These are phyloP conservation scores for Echinosophora koreensis DNA, from an alignment of 306 rosid species.

Conservation along the genomic window DNA sequence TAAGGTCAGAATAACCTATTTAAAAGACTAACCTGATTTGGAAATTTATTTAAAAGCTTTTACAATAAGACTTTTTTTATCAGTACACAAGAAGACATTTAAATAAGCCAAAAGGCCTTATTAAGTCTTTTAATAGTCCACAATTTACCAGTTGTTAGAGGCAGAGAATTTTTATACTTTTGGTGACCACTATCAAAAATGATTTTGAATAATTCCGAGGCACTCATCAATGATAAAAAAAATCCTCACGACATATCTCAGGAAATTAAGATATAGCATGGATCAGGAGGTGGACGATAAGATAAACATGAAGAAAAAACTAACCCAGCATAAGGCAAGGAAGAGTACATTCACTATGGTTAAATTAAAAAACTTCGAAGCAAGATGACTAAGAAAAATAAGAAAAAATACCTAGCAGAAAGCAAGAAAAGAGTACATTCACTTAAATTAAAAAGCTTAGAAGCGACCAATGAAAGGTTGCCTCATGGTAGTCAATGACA, in stretches of 20 bases:
- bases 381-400: too few relatives aligned
- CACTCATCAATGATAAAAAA: background rate
- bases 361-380: background rate
- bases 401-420: background rate
- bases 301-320: background rate
- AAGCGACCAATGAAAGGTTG: too few relatives aligned
- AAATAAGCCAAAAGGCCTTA: too few relatives aligned
- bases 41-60: too few relatives aligned
- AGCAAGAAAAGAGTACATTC: background rate
- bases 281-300: background rate
- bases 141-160: background rate
- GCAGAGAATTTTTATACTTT: background rate
- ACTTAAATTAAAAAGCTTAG: background rate
- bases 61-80: too few relatives aligned
- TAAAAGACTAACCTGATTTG: too few relatives aligned
- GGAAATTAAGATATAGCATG: background rate
- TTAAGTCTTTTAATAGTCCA: too few relatives aligned
- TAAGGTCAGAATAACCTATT: too few relatives aligned
- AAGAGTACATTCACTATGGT: background rate
- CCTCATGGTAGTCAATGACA: too few relatives aligned
- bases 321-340: background rate
- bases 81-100: too few relatives aligned
- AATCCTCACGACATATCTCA: background rate
- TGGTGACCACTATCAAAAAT: background rate
- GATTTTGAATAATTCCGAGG: background rate